A percentile compares a stretch with the other conserved stretches of the same genome.
Conservation (phyloP, 2,329 filamentous ascomycete species). For the Calycina herbarum region DNA sequence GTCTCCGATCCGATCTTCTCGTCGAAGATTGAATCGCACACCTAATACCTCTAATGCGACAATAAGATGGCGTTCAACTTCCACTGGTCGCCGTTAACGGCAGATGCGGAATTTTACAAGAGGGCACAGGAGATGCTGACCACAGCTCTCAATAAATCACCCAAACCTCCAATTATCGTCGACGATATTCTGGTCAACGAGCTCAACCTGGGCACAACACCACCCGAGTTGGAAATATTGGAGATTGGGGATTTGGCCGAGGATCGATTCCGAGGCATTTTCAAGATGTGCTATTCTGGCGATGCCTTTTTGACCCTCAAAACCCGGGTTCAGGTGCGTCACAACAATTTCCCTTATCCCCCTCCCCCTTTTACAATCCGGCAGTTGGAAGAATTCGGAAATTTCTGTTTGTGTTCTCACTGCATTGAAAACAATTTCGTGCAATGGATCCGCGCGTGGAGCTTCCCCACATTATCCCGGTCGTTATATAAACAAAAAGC, state of each 20-base stretch:
- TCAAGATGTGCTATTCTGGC: constrained; percentile 98
- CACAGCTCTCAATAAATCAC: constrained; percentile 92
- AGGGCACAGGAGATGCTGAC: constrained; percentile 93
- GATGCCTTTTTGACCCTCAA: constrained; percentile 95
- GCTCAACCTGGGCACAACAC: constrained; percentile 91
- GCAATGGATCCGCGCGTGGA: constrained; percentile 36
- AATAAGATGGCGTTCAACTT: constrained; percentile 95
- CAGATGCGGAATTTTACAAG: constrained; percentile 87
- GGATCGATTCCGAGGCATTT: constrained; percentile 95
- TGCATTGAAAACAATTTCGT: constrained; percentile 27
- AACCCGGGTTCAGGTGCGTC: constrained; percentile 84
- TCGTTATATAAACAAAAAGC: constrained; percentile 39
- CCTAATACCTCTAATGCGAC: constrained; percentile 32
- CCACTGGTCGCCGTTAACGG: constrained; percentile 99
- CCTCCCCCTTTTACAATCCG: not conserved
- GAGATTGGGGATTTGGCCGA: constrained; percentile 98
- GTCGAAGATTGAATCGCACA: not conserved
- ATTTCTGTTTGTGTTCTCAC: constrained; percentile 11
- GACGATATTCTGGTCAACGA: constrained; percentile 99
- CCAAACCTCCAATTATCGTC: constrained; percentile 97
- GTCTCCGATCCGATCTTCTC: not conserved
- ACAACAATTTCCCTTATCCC: constrained; percentile 15
- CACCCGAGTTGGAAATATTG: constrained; percentile 92
- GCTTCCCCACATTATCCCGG: constrained; percentile 23
- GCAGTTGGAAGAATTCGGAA: constrained; percentile 4